Percentiles rank a stretch among this genome's conserved stretches.
phyloP scores from a whole-genome alignment of 768 basidiomycete genomes.

The Suillus sp. region DNA sequence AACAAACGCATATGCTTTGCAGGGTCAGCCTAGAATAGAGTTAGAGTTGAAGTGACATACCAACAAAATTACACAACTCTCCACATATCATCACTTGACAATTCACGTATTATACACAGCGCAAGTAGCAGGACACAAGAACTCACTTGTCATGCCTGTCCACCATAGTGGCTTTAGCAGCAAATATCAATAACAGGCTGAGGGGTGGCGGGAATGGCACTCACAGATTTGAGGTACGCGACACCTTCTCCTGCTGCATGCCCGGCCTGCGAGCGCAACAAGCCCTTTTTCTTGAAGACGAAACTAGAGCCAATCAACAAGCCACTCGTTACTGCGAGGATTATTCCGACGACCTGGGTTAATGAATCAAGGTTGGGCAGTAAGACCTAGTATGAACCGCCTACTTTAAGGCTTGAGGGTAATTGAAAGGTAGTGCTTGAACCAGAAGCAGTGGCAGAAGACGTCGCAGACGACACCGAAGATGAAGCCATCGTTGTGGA shows the following conservation, averaged over 20 bases:
- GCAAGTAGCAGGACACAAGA: background rate
- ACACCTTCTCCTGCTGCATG: conserved; percentile 83
- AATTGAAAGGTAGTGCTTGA: conserved; percentile 36
- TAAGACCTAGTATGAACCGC: conserved; percentile 6
- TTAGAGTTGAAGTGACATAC: conserved; percentile 43
- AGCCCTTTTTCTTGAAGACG: conserved; percentile 98
- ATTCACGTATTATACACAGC: background rate
- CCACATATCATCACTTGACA: conserved; percentile 86
- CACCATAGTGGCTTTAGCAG: conserved; percentile 81
- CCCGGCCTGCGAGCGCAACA: conserved; percentile 79
- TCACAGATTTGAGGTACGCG: conserved; percentile 90
- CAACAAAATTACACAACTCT: conserved; percentile 84
- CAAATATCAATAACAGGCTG: conserved; percentile 14
- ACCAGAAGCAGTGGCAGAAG: conserved; percentile 43
- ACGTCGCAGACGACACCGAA: conserved; percentile 18
- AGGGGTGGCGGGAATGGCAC: conserved; percentile 25
- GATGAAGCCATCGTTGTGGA: conserved; percentile 32
- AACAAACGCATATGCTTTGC: conserved; percentile 80
- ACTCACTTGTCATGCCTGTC: conserved; percentile 86
- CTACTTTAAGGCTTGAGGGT: conserved; percentile 56
- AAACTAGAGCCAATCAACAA: conserved; percentile 90
- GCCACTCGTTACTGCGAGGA: conserved; percentile 78
- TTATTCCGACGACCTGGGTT: conserved; percentile 70
- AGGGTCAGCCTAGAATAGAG: conserved; percentile 17
- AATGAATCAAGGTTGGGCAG: background rate